Evolutionary conservation across 1,284 basidiomycete genomes (phyloP), one percentile per base, ranked within the genome.

Genomic region (Athelia psychrophila): DNA sequence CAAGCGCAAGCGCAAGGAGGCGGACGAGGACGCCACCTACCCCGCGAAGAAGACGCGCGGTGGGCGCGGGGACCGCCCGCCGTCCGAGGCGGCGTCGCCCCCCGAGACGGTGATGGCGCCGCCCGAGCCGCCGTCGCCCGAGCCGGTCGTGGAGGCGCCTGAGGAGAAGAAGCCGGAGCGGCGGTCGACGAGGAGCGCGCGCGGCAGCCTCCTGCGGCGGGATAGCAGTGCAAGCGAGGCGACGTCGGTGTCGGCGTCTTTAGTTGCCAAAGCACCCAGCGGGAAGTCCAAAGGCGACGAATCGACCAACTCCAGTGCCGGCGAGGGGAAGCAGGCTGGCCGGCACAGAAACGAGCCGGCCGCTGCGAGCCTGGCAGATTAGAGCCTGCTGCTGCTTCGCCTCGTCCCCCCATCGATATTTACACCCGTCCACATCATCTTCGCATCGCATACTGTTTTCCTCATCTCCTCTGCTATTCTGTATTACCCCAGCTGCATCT

Each of bases 21-120:
- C 64, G 4, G 85, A 86, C 38, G 84, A 87, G 6, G 84, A 88
- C 56, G 74, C 78, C 1, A 77, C 81, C 8, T 88, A 86, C 61
- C 86, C 86, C n/a, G 79, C 83, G 6, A 87, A 86, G 65, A 78
- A 84, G 30, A 76, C 81, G 16, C 76, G 85, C 23, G 75, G 72
- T 19, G 62, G 56, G 24, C 61, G 60, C 25, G 60, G 56, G 47
- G 64, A 58, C 24, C 40, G 51, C 50, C 58, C 56, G 47, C 51
- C 52, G 25, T 27, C 60, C 2, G 56, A 51, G 23, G 53, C 48
- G 15, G 56, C 56, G 9, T 30, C 25, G 22, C 44, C 25, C n/a
- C 20, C 44, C n/a, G 45, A 24, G 27, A 47, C 45, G 8, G 13
- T n/a, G 6, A 36, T 27, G 16, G 48, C 50, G 15, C 22, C 35